Percentiles rank a stretch among this genome's conserved stretches.
These are phyloP conservation scores for Exophiala mesophila DNA, from an alignment of 2,329 filamentous ascomycete species.

Conservation along the genomic window DNA sequence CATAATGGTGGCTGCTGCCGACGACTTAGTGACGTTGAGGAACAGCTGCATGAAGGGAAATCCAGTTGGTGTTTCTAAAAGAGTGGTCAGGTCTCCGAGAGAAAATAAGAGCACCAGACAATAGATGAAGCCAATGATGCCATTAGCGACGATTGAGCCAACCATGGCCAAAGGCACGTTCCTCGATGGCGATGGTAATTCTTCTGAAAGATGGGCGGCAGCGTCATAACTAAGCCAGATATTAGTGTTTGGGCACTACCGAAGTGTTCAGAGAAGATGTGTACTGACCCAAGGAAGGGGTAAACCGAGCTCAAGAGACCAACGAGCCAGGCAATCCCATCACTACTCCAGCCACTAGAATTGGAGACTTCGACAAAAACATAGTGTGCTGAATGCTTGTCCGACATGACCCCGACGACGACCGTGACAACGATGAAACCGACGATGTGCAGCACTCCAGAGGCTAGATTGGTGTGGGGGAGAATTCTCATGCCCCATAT, in stretches of 20 bases:
- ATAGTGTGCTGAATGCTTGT: constrained; percentile 32
- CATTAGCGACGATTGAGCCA: constrained; percentile 37
- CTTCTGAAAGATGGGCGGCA: constrained; percentile 38
- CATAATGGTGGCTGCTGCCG: constrained; percentile 30
- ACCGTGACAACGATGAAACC: constrained; percentile 40
- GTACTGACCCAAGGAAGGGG: constrained; percentile 16
- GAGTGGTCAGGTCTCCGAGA: constrained; percentile 36
- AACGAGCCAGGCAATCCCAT: constrained; percentile 27
- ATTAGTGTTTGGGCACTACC: not conserved
- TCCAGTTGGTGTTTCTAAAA: constrained; percentile 40
- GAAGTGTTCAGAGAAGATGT: not conserved
- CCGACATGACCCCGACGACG: constrained; percentile 38
- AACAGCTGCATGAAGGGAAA: constrained; percentile 43
- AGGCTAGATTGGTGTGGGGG: constrained; percentile 28
- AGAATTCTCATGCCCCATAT: constrained; percentile 36
- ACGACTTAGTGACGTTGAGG: constrained; percentile 29
- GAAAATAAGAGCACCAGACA: constrained; percentile 43
- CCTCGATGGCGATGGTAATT: constrained; percentile 28
- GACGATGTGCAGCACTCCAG: constrained; percentile 33
- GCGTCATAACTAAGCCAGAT: constrained; percentile 34
- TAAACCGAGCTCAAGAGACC: constrained; percentile 27
- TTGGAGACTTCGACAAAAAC: constrained; percentile 40
- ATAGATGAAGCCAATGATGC: constrained; percentile 43
- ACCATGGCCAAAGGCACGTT: constrained; percentile 34
- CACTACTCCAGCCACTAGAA: constrained; percentile 35